These are phyloP conservation scores for Vachellia collinsii DNA, from an alignment of 306 rosid species.

Conservation along the genomic window DNA sequence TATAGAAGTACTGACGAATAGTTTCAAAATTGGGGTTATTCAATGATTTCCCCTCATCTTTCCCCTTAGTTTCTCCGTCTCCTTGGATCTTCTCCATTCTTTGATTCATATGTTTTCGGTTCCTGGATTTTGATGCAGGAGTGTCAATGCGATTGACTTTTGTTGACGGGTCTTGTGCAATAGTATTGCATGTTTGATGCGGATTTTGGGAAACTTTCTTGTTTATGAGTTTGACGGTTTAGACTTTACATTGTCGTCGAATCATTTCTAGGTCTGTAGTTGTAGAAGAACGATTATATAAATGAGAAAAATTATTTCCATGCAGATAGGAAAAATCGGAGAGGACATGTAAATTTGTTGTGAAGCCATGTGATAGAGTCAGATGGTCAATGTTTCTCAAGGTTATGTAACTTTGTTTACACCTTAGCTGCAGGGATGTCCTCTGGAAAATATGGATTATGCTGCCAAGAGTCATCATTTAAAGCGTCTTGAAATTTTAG, in stretches of 20 bases:
- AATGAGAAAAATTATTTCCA: background rate
- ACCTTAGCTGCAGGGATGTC: background rate
- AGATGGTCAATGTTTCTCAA: conserved; percentile 9
- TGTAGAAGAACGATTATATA: background rate
- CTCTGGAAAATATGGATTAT: conserved; percentile 6
- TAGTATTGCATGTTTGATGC: background rate
- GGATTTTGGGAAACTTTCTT: conserved; percentile 1
- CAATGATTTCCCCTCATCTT: background rate
- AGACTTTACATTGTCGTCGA: background rate
- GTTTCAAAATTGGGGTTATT: background rate
- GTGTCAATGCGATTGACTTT: conserved; percentile 4
- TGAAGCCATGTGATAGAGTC: conserved; percentile 7
- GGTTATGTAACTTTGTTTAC: conserved; percentile 16
- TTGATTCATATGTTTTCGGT: background rate
- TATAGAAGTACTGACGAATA: conserved; percentile 12
- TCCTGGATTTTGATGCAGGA: background rate
- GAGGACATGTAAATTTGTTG: conserved; percentile 2
- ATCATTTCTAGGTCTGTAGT: background rate
- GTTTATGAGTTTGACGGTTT: background rate
- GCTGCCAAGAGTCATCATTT: background rate
- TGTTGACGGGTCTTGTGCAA: background rate
- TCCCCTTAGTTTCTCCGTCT: background rate
- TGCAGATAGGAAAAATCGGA: conserved; percentile 16
- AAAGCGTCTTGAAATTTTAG: background rate
- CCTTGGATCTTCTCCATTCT: conserved; percentile 1